Conservation (phyloP, 2,329 filamentous ascomycete genomes). For the Didymella pinodella region DNA sequence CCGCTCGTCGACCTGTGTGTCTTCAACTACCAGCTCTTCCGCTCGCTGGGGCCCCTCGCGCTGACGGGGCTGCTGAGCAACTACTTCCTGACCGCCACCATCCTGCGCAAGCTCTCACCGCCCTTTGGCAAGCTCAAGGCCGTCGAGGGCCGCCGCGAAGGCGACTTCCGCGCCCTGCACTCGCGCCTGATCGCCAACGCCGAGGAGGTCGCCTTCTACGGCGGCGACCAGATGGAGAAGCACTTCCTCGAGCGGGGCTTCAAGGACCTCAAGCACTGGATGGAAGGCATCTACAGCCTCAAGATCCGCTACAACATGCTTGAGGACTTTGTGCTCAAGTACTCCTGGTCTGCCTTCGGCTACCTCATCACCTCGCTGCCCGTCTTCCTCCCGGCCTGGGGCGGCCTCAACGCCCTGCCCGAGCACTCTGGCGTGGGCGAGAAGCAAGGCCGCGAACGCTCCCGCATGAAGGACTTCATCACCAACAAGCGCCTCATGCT, state of each 20-base stretch:
- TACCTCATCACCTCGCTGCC: conserved; percentile 93
- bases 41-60: conserved; percentile 86
- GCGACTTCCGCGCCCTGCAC: conserved; percentile 91
- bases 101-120: conserved; percentile 86
- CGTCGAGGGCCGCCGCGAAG: conserved; percentile 92
- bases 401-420: conserved; percentile 76
- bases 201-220: conserved; percentile 97
- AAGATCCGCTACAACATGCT: conserved; percentile 99
- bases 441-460: conserved; percentile 72
- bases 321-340: conserved; percentile 97
- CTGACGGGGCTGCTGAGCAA: conserved; percentile 86
- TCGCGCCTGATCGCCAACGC: conserved; percentile 94
- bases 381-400: conserved; percentile 93
- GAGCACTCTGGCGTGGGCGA: conserved; percentile 63
- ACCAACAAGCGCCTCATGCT: conserved; percentile 99
- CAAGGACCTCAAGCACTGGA: conserved; percentile 91
- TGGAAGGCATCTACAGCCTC: conserved; percentile 97
- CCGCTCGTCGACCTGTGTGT: conserved; percentile 96
- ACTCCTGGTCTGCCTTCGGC: conserved; percentile 97
- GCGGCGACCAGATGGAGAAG: conserved; percentile 93
- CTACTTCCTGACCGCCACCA: conserved; percentile 91
- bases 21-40: conserved; percentile 97
- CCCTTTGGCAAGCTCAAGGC: conserved; percentile 97
- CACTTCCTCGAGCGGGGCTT: conserved; percentile 91
- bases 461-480: conserved; percentile 98